phyloP scores from a whole-genome alignment of 306 rosid genomes.

The Ochetophila trinervis region DNA sequence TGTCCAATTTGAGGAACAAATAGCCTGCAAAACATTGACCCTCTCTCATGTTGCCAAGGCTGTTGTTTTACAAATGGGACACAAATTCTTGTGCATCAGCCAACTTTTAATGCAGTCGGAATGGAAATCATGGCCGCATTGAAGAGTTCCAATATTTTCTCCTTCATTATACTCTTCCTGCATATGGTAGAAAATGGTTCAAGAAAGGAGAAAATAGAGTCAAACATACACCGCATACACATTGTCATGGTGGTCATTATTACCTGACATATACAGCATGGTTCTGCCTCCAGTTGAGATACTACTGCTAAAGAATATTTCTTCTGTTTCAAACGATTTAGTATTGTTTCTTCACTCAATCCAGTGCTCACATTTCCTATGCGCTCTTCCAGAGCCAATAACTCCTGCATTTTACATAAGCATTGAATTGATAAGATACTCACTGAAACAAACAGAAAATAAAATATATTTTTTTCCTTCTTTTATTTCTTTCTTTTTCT shows the following conservation, averaged over 20 bases:
- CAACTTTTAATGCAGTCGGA: slow-evolving; percentile 69
- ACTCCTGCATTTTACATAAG: slow-evolving; percentile 47
- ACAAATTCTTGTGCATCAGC: slow-evolving; percentile 83
- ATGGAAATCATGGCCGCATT: slow-evolving; percentile 90
- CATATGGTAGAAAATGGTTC: slow-evolving; percentile 15
- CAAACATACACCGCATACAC: background rate
- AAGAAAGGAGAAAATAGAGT: slow-evolving; percentile 10
- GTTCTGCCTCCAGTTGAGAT: slow-evolving; percentile 62
- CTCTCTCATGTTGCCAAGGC: slow-evolving; percentile 59
- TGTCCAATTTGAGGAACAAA: slow-evolving; percentile 15
- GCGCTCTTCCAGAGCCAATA: slow-evolving; percentile 93
- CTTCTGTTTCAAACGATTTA: slow-evolving; percentile 51
- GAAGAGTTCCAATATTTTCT: slow-evolving; percentile 65
- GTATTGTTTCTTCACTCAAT: slow-evolving; percentile 66
- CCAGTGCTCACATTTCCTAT: slow-evolving; percentile 94
- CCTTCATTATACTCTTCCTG: slow-evolving; percentile 80
- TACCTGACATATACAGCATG: slow-evolving; percentile 98
- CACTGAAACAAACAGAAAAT: background rate
- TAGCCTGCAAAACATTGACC: slow-evolving; percentile 27
- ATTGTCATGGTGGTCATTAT: background rate
- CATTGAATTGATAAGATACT: background rate
- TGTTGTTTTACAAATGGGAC: slow-evolving; percentile 92
- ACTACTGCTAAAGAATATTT: slow-evolving; percentile 39
- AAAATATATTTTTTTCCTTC: background rate
- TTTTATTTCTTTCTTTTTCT: too few species aligned